Percentiles rank a stretch among this genome's conserved stretches.
phyloP scores from a whole-genome alignment of 306 rosid species.

The Quercus engelmannii region DNA sequence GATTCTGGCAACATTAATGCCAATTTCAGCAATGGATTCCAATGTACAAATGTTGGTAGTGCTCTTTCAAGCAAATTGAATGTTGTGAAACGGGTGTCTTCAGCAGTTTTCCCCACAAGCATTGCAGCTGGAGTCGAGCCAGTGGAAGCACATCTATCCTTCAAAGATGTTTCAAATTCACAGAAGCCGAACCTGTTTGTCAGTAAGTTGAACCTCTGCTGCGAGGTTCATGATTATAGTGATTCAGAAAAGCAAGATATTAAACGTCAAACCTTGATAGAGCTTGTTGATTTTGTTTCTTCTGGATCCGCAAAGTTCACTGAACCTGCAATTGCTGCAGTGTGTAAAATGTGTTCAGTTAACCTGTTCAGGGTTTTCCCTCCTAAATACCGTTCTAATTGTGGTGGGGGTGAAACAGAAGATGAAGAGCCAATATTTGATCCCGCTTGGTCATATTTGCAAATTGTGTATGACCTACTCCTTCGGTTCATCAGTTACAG shows the following conservation, averaged over 20 bases:
- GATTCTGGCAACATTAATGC: constrained; percentile 61
- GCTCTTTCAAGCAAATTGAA: constrained; percentile 90
- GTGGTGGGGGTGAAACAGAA: constrained; percentile 71
- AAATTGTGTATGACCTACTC: constrained; percentile 90
- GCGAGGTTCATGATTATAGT: constrained; percentile 61
- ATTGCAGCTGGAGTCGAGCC: constrained; percentile 71
- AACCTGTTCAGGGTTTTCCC: constrained; percentile 95
- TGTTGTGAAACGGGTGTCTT: constrained; percentile 94
- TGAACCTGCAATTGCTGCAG: constrained; percentile 74
- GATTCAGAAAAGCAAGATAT: constrained; percentile 80
- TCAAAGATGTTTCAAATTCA: constrained; percentile 87
- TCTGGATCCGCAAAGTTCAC: constrained; percentile 89
- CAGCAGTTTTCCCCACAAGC: constrained; percentile 94
- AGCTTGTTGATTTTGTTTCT: constrained; percentile 84
- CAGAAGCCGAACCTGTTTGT: constrained; percentile 84
- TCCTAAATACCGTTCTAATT: constrained; percentile 71
- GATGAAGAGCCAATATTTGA: constrained; percentile 97
- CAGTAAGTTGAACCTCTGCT: constrained; percentile 88
- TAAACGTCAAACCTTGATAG: constrained; percentile 75
- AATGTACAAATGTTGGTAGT: constrained; percentile 91
- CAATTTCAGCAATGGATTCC: constrained; percentile 78
- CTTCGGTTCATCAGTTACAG: constrained; percentile 67
- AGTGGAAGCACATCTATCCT: constrained; percentile 80
- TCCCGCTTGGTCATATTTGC: constrained; percentile 93
- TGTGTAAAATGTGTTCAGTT: constrained; percentile 86